Evolutionary conservation across 192 early-diverging fungal species (phyloP).

Genomic region (Powellomyces hirtus): DNA sequence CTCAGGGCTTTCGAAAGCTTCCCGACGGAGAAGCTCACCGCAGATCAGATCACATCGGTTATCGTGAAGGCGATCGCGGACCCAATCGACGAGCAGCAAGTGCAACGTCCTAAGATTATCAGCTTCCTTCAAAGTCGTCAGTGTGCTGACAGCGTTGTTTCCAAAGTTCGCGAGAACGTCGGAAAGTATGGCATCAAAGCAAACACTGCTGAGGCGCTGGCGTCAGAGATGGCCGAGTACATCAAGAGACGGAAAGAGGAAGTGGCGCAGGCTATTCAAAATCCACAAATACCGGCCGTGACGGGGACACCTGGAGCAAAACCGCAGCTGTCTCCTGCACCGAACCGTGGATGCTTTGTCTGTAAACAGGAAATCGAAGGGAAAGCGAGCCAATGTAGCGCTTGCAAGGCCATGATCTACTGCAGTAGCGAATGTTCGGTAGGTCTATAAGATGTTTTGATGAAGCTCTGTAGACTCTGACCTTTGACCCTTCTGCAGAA

Average conservation of each 20-base stretch:
- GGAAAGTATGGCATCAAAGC: slow-evolving; percentile 28
- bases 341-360: slow-evolving; percentile 45
- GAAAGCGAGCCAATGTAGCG: slow-evolving; percentile 54
- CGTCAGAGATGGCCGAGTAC: slow-evolving; percentile 27
- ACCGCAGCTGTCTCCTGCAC: slow-evolving; percentile 25
- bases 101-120: slow-evolving; percentile 24
- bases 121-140: slow-evolving; percentile 37
- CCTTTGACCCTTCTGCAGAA: slow-evolving; percentile 27
- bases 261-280: neutral
- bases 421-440: slow-evolving; percentile 51
- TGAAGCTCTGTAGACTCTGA: neutral
- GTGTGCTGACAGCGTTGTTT: slow-evolving; percentile 12
- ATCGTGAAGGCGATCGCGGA: slow-evolving; percentile 35
- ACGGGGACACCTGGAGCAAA: neutral
- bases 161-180: slow-evolving; percentile 12
- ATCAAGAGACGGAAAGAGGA: slow-evolving; percentile 22
- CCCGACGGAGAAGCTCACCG: slow-evolving; percentile 20
- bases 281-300: neutral
- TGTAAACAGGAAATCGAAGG: slow-evolving; percentile 52
- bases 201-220: slow-evolving; percentile 30
- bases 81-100: slow-evolving; percentile 18
- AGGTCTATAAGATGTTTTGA: slow-evolving; percentile 10
- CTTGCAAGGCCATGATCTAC: slow-evolving; percentile 57
- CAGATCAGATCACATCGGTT: slow-evolving; percentile 27
- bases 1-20: slow-evolving; percentile 37